Percentiles rank a stretch among this genome's conserved stretches.
These are phyloP conservation scores for Aplosporella prunicola DNA, from an alignment of 2,329 filamentous ascomycete genomes.

Conservation along the genomic window DNA sequence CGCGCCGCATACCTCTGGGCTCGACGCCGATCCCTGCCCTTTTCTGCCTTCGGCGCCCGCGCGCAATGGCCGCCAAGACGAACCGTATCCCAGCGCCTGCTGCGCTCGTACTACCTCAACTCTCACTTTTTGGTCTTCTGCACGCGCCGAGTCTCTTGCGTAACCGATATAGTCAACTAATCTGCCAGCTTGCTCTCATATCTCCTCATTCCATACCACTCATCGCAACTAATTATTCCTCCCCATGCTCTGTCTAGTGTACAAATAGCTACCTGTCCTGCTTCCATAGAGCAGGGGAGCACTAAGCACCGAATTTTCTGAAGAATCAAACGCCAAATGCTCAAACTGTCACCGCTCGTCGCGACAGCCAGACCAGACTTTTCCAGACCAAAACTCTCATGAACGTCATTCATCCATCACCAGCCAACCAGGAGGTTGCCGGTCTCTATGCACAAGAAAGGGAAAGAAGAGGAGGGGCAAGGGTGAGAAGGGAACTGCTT, in stretches of 20 bases:
- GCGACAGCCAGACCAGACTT: slow-evolving; percentile 9
- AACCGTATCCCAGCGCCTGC: too few relatives aligned
- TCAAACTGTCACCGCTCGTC: slow-evolving; percentile 12
- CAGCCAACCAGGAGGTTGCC: slow-evolving; percentile 14
- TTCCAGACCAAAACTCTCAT: slow-evolving; percentile 16
- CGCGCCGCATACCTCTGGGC: too few relatives aligned
- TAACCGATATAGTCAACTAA: too few relatives aligned
- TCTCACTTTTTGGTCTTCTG: too few relatives aligned
- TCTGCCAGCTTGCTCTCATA: neutral
- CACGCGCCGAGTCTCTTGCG: too few relatives aligned
- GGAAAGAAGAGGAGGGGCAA: slow-evolving; percentile 1
- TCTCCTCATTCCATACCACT: too few relatives aligned
- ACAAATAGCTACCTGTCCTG: slow-evolving; percentile 3
- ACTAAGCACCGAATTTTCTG: neutral
- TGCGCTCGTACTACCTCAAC: too few relatives aligned
- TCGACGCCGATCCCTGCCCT: too few relatives aligned
- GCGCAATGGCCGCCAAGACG: too few relatives aligned
- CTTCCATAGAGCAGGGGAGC: slow-evolving; percentile 4
- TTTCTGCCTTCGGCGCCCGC: too few relatives aligned
- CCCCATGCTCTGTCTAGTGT: slow-evolving; percentile 8
- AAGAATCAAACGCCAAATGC: slow-evolving; percentile 5
- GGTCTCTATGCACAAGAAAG: slow-evolving; percentile 17
- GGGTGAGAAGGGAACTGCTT: slow-evolving; percentile 3
- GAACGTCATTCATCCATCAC: slow-evolving; percentile 15
- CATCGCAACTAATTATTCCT: too few relatives aligned